Base-by-base conservation (phyloP, 495 filamentous ascomycete genomes). In the Hypoxylon fuscum region DNA sequence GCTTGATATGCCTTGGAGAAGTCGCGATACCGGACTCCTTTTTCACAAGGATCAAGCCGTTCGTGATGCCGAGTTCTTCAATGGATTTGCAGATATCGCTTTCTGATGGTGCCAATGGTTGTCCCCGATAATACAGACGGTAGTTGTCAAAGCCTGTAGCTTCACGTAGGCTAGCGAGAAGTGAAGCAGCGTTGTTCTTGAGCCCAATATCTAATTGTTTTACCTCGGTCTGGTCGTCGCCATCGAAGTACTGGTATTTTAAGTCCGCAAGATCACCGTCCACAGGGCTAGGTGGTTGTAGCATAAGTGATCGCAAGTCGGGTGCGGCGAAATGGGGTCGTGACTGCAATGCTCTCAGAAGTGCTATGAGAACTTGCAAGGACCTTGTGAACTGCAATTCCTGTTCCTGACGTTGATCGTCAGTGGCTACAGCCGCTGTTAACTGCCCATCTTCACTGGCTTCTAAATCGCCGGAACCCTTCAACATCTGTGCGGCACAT, bases 111-210 rank as follows among this genome's bases (percentile, higher is more conserved):
- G 81, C 72, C 25, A 83, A 71, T 9, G 77, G 72, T 46, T 77
- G 66, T 11, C 85, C 79, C 27, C 78, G 71, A 71, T 78, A 77
- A 64, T 78, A 84, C 3, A 83, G 73, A 0, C 80, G 85, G 54
- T 90, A 87, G 55, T 87, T 88, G 7, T 85, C 78, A 66, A 93
- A 93, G 0, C 90, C 89, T 0, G 89, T 92, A 3, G 84, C 77
- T 27, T 84, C 79, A 4, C 79, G 78, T 25, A 96, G 73, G 23
- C 82, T 84, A 9, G 88, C 81, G 22, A 87, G 73, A 5, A 96
- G 74, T 6, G 89, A 87, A 2, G 82, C 80, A 5, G 84, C 83
- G 0, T 88, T 93, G 45, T 90, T 92, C n/a, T 81, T 80, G 46
- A 81, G 84, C 4, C 89, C 89, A 54, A 89, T 89, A 48, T 72